Evolutionary conservation across 148 eudicot genomes (phyloP).

Genomic region (Rhododendron ovatum): DNA sequence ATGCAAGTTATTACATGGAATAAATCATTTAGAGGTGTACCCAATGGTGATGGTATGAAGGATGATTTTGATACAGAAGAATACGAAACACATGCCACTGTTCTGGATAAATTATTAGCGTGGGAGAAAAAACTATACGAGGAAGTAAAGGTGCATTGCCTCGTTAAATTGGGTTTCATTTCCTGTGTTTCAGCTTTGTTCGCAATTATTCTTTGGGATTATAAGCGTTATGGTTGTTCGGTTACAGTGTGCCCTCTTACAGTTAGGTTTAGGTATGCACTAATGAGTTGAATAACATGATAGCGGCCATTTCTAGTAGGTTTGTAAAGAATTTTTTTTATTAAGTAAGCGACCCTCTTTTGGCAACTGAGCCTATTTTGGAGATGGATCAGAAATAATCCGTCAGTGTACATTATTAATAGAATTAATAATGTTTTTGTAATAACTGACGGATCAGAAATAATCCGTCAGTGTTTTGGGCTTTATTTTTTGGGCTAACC

Average conservation of each 20-base stretch:
- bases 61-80: constrained; percentile 61
- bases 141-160: constrained; percentile 82
- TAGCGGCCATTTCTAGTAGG: not conserved
- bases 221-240: not conserved
- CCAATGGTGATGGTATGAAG: constrained; percentile 47
- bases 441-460: no score
- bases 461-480: no score
- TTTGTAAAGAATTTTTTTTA: not conserved
- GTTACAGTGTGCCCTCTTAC: not conserved
- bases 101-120: constrained; percentile 87
- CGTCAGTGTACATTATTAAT: not conserved
- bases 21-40: constrained; percentile 48
- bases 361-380: not conserved
- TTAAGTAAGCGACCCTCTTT: not conserved
- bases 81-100: constrained; percentile 91
- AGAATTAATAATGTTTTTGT: no score
- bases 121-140: constrained; percentile 99
- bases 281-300: not conserved
- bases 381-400: not conserved
- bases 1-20: constrained; percentile 99
- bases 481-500: no score
- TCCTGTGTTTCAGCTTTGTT: not conserved
- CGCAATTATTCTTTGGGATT: not conserved
- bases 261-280: not conserved
- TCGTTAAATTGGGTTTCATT: not conserved